These are phyloP conservation scores for Pyrrhoderma lamaoense DNA, from an alignment of 1,284 basidiomycete genomes.

Conservation along the genomic window DNA sequence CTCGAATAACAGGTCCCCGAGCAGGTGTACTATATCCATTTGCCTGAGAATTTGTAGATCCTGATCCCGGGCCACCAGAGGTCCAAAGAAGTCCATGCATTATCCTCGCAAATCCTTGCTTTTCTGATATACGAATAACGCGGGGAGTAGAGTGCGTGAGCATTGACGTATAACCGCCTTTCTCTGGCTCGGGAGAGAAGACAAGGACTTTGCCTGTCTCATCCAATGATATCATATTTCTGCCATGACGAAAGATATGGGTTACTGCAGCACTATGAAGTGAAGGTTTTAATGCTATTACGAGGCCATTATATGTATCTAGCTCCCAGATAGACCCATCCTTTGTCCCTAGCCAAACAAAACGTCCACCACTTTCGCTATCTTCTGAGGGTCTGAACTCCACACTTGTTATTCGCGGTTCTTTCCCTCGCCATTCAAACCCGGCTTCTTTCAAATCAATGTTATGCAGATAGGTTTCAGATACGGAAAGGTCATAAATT, in stretches of 20 bases:
- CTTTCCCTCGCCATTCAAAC: slow-evolving; percentile 46
- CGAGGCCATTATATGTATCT: slow-evolving; percentile 53
- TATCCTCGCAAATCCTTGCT: slow-evolving; percentile 71
- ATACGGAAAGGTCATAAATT: slow-evolving; percentile 51
- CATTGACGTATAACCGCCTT: slow-evolving; percentile 27
- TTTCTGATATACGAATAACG: slow-evolving; percentile 70
- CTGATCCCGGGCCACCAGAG: slow-evolving; percentile 30
- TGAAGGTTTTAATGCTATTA: slow-evolving; percentile 50
- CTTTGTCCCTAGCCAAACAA: slow-evolving; percentile 83
- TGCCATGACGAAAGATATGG: slow-evolving; percentile 64
- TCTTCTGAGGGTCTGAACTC: slow-evolving; percentile 56
- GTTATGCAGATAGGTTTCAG: slow-evolving; percentile 40
- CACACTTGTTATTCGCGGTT: slow-evolving; percentile 66
- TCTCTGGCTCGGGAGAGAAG: slow-evolving; percentile 45
- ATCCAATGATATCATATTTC: slow-evolving; percentile 72
- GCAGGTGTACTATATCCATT: slow-evolving; percentile 32
- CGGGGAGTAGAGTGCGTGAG: slow-evolving; percentile 46
- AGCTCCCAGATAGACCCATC: slow-evolving; percentile 82
- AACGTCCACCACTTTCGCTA: slow-evolving; percentile 34
- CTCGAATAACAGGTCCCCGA: slow-evolving; percentile 64
- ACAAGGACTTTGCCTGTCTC: slow-evolving; percentile 77
- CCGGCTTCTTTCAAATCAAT: slow-evolving; percentile 59
- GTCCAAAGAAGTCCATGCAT: slow-evolving; percentile 79
- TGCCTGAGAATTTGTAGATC: slow-evolving; percentile 34
- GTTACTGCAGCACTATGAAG: slow-evolving; percentile 63